phyloP scores from a whole-genome alignment of 805 yeast species.

The Wickerhamomyces ciferrii region DNA sequence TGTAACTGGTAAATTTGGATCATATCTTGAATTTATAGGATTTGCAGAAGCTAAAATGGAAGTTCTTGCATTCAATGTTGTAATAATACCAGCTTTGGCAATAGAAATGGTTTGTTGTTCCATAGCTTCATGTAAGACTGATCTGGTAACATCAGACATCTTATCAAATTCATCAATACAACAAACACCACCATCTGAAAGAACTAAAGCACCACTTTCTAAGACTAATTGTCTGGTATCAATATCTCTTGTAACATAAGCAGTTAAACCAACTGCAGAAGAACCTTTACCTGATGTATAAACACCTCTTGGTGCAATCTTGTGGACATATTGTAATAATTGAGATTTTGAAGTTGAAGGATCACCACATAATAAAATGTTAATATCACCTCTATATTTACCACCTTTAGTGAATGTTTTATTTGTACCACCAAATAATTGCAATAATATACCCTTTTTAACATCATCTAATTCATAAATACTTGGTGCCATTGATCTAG shows the following conservation, averaged over 20 bases:
- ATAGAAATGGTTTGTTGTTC: constrained; percentile 98
- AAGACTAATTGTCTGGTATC: constrained; percentile 91
- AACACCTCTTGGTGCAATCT: constrained; percentile 96
- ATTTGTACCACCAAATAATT: constrained; percentile 93
- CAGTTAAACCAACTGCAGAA: constrained; percentile 98
- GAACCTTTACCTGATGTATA: constrained; percentile 99
- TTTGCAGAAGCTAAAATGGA: constrained; percentile 95
- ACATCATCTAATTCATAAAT: constrained; percentile 96
- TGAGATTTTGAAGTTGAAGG: constrained; percentile 98
- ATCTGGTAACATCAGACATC: constrained; percentile 91
- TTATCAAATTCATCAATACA: constrained; percentile 99
- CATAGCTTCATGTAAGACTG: constrained; percentile 97
- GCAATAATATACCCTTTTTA: constrained; percentile 89
- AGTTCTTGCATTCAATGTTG: constrained; percentile 94
- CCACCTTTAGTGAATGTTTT: constrained; percentile 89
- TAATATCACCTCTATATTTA: constrained; percentile 92
- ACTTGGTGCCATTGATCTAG: constrained; percentile 95
- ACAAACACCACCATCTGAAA: constrained; percentile 97
- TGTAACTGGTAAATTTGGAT: constrained; percentile 92
- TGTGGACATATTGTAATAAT: constrained; percentile 88
- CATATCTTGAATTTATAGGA: constrained; percentile 93
- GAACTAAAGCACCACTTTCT: constrained; percentile 93
- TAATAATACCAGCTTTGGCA: constrained; percentile 97
- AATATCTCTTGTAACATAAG: constrained; percentile 90
- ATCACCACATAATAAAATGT: constrained; percentile 90